These are phyloP conservation scores for Periconia digitata DNA, from an alignment of 2,329 filamentous ascomycete species.

Conservation along the genomic window DNA sequence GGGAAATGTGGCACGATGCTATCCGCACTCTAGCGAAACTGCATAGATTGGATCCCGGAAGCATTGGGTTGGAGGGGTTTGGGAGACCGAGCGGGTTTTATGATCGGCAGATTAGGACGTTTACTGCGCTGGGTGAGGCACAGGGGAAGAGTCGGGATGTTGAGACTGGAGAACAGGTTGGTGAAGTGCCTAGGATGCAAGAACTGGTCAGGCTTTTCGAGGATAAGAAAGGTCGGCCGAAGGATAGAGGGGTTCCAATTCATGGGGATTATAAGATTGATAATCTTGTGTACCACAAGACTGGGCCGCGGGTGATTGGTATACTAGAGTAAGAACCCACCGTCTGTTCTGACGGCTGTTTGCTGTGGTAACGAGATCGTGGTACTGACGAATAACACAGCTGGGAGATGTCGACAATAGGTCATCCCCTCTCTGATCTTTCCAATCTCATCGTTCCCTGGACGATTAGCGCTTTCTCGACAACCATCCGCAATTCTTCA, in stretches of 20 bases:
- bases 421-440: slow-evolving; percentile 87
- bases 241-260: slow-evolving; percentile 76
- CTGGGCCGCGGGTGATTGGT: slow-evolving; percentile 82
- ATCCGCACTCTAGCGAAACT: slow-evolving; percentile 79
- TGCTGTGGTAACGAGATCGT: too few relatives aligned
- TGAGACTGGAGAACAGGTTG: slow-evolving; percentile 64
- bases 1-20: slow-evolving; percentile 50
- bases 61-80: slow-evolving; percentile 70
- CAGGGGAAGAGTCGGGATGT: slow-evolving; percentile 75
- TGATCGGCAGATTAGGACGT: slow-evolving; percentile 79
- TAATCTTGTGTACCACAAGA: slow-evolving; percentile 71
- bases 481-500: slow-evolving; percentile 54
- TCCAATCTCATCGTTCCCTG: slow-evolving; percentile 69
- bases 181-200: slow-evolving; percentile 71
- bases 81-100: slow-evolving; percentile 79
- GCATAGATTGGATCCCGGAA: slow-evolving; percentile 69
- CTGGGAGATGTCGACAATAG: slow-evolving; percentile 97
- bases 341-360: too few relatives aligned
- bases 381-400: too few relatives aligned
- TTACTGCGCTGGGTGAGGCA: slow-evolving; percentile 72
- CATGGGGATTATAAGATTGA: slow-evolving; percentile 92
- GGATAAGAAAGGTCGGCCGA: slow-evolving; percentile 81
- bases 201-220: too few relatives aligned
- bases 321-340: too few relatives aligned
- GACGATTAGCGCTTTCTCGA: slow-evolving; percentile 43